Evolutionary conservation across 139 green algal species (phyloP).

Genomic region (Micractinium conductrix): DNA sequence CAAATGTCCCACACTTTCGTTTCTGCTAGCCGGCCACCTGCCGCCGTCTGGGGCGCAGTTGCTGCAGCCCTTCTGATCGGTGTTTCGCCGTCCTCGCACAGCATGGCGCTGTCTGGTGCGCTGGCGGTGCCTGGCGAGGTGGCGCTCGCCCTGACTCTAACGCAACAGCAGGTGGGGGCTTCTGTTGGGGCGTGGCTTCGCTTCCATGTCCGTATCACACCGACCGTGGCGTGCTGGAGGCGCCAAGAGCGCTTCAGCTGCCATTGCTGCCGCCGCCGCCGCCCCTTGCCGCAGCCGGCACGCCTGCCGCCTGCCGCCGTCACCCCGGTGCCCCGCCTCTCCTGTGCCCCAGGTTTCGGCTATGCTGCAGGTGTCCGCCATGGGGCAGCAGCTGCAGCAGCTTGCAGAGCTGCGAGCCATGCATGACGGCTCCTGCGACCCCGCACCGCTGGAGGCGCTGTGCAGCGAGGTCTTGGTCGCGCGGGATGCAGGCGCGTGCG

Average conservation of each 20-base stretch:
- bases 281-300: too few relatives aligned
- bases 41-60: too few relatives aligned
- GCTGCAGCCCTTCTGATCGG: too few relatives aligned
- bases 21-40: too few relatives aligned
- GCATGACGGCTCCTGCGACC: background rate
- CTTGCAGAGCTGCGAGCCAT: background rate
- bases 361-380: background rate
- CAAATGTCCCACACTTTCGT: too few relatives aligned
- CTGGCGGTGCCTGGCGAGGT: background rate
- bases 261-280: background rate
- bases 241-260: too few relatives aligned
- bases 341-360: background rate
- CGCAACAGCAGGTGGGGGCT: constrained; percentile 7
- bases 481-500: background rate
- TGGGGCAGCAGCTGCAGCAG: constrained; percentile 25
- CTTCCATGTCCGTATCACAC: too few relatives aligned
- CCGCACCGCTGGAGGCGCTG: constrained; percentile 22
- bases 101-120: background rate
- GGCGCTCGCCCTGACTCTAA: background rate
- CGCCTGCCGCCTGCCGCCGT: background rate
- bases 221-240: background rate
- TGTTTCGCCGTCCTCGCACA: too few relatives aligned
- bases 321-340: too few relatives aligned
- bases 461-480: background rate
- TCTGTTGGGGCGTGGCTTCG: too few relatives aligned